A percentile compares a stretch with the other conserved stretches of the same genome.
These are phyloP conservation scores for Salix viminalis DNA, from an alignment of 345 rosid species.

Conservation along the genomic window DNA sequence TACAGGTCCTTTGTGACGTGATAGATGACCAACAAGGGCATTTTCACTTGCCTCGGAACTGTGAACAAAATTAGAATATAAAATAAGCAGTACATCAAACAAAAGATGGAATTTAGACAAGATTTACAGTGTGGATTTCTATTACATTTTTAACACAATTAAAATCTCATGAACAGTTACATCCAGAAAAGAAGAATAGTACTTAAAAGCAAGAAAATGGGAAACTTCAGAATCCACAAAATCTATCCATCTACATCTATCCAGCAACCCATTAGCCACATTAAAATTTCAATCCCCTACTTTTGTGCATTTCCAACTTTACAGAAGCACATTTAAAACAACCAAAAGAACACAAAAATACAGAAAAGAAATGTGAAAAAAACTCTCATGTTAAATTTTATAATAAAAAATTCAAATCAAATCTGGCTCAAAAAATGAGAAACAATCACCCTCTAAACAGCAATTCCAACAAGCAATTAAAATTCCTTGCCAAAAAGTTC, in stretches of 20 bases:
- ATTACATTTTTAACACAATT: background rate
- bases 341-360: background rate
- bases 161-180: background rate
- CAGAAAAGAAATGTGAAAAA: background rate
- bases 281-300: background rate
- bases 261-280: background rate
- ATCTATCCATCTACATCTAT: background rate
- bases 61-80: conserved; percentile 4
- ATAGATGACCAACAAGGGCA: conserved; percentile 68
- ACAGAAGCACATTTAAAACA: background rate
- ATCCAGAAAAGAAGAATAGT: background rate
- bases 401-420: background rate
- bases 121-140: background rate
- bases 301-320: background rate
- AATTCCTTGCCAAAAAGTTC: background rate
- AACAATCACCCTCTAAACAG: background rate
- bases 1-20: conserved; percentile 90
- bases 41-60: conserved; percentile 62
- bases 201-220: background rate
- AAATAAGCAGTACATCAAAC: background rate
- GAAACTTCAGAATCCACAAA: background rate
- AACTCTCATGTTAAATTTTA: background rate
- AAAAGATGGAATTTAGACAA: background rate
- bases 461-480: background rate
- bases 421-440: background rate